These are phyloP conservation scores for Exophiala spinifera DNA, from an alignment of 2,329 filamentous ascomycete species.

Conservation along the genomic window DNA sequence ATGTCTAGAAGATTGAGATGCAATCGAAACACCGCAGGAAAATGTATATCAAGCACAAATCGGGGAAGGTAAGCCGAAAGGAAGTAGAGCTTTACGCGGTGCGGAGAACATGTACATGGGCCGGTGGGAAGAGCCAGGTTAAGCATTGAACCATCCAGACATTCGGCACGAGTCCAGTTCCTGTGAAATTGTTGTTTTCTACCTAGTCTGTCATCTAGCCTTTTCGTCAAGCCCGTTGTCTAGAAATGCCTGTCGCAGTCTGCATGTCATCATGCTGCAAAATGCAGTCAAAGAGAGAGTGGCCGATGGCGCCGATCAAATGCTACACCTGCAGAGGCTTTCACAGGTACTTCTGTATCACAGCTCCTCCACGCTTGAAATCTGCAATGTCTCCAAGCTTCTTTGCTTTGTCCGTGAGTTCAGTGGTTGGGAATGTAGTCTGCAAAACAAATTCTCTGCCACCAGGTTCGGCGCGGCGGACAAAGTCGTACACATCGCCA, in stretches of 20 bases:
- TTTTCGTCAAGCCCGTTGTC: too few species aligned
- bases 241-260: too few species aligned
- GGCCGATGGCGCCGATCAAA: too few species aligned
- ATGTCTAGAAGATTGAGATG: not conserved
- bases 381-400: conserved; percentile 47
- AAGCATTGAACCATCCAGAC: too few species aligned
- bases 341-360: conserved; percentile 47
- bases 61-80: conserved; percentile 9
- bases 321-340: too few species aligned
- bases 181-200: not conserved
- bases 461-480: conserved; percentile 51
- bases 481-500: conserved; percentile 63
- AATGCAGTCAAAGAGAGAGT: not conserved
- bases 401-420: conserved; percentile 54
- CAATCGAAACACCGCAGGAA: not conserved
- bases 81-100: too few species aligned
- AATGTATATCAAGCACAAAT: not conserved
- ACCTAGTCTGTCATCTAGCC: not conserved
- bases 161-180: too few species aligned
- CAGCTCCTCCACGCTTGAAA: conserved; percentile 50
- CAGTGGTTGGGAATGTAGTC: conserved; percentile 64
- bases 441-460: conserved; percentile 59
- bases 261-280: not conserved
- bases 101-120: too few species aligned
- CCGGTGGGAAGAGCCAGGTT: not conserved